Conservation (phyloP, 2,329 filamentous ascomycete species). For the Ceratocystiopsis sp. region DNA sequence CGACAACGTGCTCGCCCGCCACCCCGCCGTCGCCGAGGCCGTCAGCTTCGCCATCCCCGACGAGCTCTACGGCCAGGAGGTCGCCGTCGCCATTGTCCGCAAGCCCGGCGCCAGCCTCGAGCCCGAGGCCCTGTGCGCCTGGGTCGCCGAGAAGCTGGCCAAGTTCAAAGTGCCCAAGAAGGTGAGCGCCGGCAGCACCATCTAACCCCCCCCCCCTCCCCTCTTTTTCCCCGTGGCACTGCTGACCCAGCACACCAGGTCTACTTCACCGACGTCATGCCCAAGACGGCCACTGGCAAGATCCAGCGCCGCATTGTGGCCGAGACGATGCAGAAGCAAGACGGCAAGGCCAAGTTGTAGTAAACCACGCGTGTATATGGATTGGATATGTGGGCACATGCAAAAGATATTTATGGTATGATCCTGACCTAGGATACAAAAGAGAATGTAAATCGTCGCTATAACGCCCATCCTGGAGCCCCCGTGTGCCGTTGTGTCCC, state of each 20-base stretch:
- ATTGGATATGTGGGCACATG: background rate
- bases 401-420: too few relatives aligned
- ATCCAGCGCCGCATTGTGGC: constrained; percentile 76
- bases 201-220: background rate
- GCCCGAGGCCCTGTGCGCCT: constrained; percentile 46
- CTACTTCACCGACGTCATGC: constrained; percentile 71
- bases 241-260: constrained; percentile 26
- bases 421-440: background rate
- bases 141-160: constrained; percentile 52
- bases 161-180: constrained; percentile 80
- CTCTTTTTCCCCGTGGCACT: background rate
- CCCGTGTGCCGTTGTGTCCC: too few relatives aligned
- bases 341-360: constrained; percentile 37
- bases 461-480: too few relatives aligned
- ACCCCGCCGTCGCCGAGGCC: constrained; percentile 57
- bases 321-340: constrained; percentile 64
- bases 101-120: constrained; percentile 43
- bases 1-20: constrained; percentile 63
- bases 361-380: background rate
- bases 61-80: constrained; percentile 68
- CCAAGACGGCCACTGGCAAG: constrained; percentile 85
- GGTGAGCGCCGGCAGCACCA: constrained; percentile 26
- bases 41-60: constrained; percentile 73
- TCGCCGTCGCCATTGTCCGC: constrained; percentile 59
- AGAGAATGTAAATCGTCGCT: background rate